These are phyloP conservation scores for Pichia terricola DNA, from an alignment of 1,139 yeast genomes.

Conservation along the genomic window DNA sequence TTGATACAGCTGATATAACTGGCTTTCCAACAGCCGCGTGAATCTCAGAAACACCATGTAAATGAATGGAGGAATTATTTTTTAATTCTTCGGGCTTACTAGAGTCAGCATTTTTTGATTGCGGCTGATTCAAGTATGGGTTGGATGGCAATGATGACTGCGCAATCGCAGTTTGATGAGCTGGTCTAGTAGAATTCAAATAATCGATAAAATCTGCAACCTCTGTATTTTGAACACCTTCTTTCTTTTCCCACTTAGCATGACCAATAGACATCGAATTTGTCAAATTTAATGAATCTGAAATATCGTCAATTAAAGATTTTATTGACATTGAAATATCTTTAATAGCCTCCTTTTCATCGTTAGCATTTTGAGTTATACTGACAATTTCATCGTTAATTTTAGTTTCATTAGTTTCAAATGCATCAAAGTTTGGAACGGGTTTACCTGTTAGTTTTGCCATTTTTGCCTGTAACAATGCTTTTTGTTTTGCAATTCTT, in stretches of 20 bases:
- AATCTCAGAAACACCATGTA: too few relatives aligned
- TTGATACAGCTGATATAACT: slow-evolving; percentile 3
- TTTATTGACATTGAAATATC: slow-evolving; percentile 71
- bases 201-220: slow-evolving; percentile 57
- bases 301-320: slow-evolving; percentile 59
- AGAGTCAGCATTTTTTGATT: neutral
- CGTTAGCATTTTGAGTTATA: slow-evolving; percentile 46
- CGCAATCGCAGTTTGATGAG: slow-evolving; percentile 16
- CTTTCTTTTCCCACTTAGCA: slow-evolving; percentile 78
- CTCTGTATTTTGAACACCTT: slow-evolving; percentile 56
- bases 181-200: slow-evolving; percentile 31
- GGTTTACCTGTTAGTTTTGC: slow-evolving; percentile 82
- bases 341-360: slow-evolving; percentile 47
- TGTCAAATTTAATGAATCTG: slow-evolving; percentile 34
- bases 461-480: slow-evolving; percentile 72
- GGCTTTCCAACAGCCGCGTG: too few relatives aligned
- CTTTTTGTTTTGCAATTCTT: slow-evolving; percentile 69
- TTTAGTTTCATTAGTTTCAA: slow-evolving; percentile 47
- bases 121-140: slow-evolving; percentile 3
- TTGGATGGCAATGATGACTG: slow-evolving; percentile 5
- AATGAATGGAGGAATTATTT: neutral
- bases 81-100: neutral
- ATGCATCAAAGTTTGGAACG: slow-evolving; percentile 35
- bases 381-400: slow-evolving; percentile 46
- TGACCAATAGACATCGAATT: slow-evolving; percentile 44